These are phyloP conservation scores for Aspergillus puulaauensis DNA, from an alignment of 2,329 filamentous ascomycete species.

Conservation along the genomic window DNA sequence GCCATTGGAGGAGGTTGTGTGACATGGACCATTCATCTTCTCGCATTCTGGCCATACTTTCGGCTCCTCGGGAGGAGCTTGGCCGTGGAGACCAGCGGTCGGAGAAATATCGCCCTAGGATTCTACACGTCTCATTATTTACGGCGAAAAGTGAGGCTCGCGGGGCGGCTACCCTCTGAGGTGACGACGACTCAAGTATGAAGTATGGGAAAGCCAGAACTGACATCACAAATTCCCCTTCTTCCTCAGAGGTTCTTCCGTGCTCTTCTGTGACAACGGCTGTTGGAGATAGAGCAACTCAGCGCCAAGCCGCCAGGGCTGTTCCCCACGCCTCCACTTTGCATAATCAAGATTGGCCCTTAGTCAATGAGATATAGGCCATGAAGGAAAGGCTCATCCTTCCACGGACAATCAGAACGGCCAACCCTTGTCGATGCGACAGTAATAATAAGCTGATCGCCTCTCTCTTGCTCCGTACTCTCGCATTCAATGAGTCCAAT, in stretches of 20 bases:
- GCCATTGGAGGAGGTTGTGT: background rate
- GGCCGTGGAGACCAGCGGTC: background rate
- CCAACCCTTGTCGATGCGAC: too few species aligned
- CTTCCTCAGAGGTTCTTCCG: background rate
- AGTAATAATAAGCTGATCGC: too few species aligned
- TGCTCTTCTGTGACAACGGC: background rate
- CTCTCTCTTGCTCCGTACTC: background rate
- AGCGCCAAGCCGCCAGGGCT: slow-evolving; percentile 7
- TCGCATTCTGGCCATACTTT: background rate
- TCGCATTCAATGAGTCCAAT: background rate
- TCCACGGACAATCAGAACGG: background rate
- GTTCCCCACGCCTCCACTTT: slow-evolving; percentile 22
- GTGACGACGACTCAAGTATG: background rate
- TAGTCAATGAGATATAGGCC: background rate
- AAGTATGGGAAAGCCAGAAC: background rate
- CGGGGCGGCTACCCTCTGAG: background rate
- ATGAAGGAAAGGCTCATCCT: background rate
- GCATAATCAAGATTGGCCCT: slow-evolving; percentile 10
- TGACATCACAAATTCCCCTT: background rate
- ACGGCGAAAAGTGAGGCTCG: background rate
- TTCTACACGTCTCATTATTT: background rate
- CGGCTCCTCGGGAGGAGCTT: slow-evolving; percentile 4
- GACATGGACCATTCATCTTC: slow-evolving; percentile 1
- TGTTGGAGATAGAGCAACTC: slow-evolving; percentile 4
- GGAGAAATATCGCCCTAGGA: background rate